phyloP scores from a whole-genome alignment of 371 early-diverging fungal genomes.

The Rhizopus delemar region DNA sequence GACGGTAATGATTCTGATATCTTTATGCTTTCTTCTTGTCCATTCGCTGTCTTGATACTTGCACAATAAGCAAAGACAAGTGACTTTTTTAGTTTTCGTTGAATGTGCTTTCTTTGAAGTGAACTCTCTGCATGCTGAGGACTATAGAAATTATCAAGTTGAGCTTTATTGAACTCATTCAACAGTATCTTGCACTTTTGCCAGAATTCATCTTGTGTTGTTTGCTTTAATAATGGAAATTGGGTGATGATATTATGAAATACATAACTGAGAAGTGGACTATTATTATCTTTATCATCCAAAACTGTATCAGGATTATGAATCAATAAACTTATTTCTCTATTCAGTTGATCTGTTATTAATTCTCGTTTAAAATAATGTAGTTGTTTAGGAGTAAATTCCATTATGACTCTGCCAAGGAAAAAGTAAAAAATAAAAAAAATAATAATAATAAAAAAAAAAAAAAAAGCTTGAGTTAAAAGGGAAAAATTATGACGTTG shows the following conservation, averaged over 20 bases:
- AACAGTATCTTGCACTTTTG: constrained; percentile 37
- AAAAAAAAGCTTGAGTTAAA: not conserved
- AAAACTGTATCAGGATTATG: constrained; percentile 11
- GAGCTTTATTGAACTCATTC: constrained; percentile 36
- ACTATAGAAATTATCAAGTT: constrained; percentile 24
- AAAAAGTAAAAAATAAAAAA: constrained; percentile 10
- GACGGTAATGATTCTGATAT: constrained; percentile 3
- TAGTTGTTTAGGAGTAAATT: constrained; percentile 27
- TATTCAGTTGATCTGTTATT: constrained; percentile 17
- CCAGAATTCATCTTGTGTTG: constrained; percentile 40
- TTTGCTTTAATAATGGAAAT: constrained; percentile 45
- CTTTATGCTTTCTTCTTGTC: constrained; percentile 43
- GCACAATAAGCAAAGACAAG: constrained; percentile 45
- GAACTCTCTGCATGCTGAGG: constrained; percentile 27
- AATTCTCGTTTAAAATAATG: constrained; percentile 35
- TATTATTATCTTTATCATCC: constrained; percentile 4
- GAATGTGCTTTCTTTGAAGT: constrained; percentile 32
- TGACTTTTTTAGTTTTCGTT: constrained; percentile 38
- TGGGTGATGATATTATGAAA: constrained; percentile 39
- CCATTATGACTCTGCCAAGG: constrained; percentile 6
- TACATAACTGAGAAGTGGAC: constrained; percentile 38
- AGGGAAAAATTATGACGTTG: not conserved
- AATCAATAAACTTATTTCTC: constrained; percentile 14
- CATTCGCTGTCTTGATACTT: constrained; percentile 43
- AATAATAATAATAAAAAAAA: constrained; percentile 3